Base-by-base conservation (phyloP, 176 grass and related monocot species). In the Sorghum bicolor region DNA sequence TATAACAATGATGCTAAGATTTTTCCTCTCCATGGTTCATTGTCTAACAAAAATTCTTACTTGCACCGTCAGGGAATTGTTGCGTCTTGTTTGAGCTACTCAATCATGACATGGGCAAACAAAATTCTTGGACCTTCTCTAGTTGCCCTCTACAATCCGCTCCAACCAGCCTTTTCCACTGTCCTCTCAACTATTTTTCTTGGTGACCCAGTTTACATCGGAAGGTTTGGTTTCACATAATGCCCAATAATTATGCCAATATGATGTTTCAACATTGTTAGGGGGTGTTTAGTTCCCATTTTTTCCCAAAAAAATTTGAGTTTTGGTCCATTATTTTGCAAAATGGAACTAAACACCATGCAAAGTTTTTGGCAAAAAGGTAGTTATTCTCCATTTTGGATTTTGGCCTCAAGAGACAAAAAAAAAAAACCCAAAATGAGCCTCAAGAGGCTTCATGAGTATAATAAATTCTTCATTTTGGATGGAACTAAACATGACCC, bases 91-190 rank as follows among this genome's bases (percentile, higher is more conserved):
- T 1, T 96, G 29, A 94, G 92, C 81, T 99, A 99, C 22, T 83
- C 93, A 5, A 83, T 94, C 80, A 92, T 92, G 93, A 99, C 96
- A 43, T 96, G 96, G 96, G 58, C 91, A 15, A 99, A 99, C 68
- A 99, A 96, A 89, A 85, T 94, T 75, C 81, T 99, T 50, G 96
- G 96, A 10, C 96, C 96, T 29, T 90, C 93, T 67, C 64, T 93
- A 63, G 93, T 99, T 19, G 84, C 93, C 71, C 90, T 99, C 24
- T 99, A 96, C 66, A 88, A 76, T 74, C 96, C 96, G 24, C 91
- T 99, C 43, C 96, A 99, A 77, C 96, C 96, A n/a, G 91, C 87
- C 69, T 90, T 81, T 30, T 94, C 96, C 16, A 92, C 93, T 20
- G 72, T 85, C 38, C 87, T 99, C 64, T 99, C 96, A 32, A 94